Conservation (phyloP, 352 stramenopile genomes). For the Pythium grandisporangium region DNA sequence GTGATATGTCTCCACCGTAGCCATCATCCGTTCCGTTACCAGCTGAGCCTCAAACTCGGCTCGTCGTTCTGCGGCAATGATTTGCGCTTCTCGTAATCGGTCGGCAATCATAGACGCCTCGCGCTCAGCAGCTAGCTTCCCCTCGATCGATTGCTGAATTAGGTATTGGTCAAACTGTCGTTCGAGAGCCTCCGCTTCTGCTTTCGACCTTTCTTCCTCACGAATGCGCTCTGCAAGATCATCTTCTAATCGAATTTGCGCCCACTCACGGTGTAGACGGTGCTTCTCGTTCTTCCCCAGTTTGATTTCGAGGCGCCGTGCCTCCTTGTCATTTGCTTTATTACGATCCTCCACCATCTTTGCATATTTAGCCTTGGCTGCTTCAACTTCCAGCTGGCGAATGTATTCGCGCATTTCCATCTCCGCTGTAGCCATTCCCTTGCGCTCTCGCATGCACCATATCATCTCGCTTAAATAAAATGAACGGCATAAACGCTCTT, state of each 20-base stretch:
- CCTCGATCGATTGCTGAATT: slow-evolving; percentile 41
- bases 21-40: slow-evolving; percentile 57
- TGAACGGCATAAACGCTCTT: slow-evolving; percentile 42
- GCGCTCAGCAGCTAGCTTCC: slow-evolving; percentile 30
- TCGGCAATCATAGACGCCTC: slow-evolving; percentile 33
- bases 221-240: slow-evolving; percentile 47
- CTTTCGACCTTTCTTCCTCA: slow-evolving; percentile 30
- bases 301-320: slow-evolving; percentile 70
- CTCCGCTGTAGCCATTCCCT: slow-evolving; percentile 51
- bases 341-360: slow-evolving; percentile 55
- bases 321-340: slow-evolving; percentile 50
- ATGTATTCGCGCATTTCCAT: slow-evolving; percentile 65
- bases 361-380: slow-evolving; percentile 69
- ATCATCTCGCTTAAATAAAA: slow-evolving; percentile 68
- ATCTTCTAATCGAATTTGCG: slow-evolving; percentile 54
- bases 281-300: slow-evolving; percentile 72
- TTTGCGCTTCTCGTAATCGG: slow-evolving; percentile 33
- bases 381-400: slow-evolving; percentile 48
- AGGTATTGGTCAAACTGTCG: slow-evolving; percentile 57
- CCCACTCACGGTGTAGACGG: slow-evolving; percentile 59
- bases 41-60: slow-evolving; percentile 40
- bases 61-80: slow-evolving; percentile 28
- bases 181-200: slow-evolving; percentile 31
- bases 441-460: slow-evolving; percentile 46
- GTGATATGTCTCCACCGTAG: slow-evolving; percentile 44